Evolutionary conservation across 2,329 filamentous ascomycete species (phyloP), one percentile per base, ranked within the genome.

Genomic region (Hypoxylon sp.): DNA sequence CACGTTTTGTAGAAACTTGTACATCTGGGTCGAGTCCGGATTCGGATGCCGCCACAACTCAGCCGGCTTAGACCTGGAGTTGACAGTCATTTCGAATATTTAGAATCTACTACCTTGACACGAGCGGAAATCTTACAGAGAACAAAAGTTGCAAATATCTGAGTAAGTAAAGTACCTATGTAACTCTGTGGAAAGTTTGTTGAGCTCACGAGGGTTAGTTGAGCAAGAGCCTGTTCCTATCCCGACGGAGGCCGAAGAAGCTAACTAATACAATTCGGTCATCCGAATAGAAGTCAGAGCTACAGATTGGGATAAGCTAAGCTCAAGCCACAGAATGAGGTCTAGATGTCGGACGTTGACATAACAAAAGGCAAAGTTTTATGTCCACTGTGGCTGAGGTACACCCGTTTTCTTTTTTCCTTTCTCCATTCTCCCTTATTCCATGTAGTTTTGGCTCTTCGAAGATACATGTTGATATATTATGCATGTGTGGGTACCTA

Each of bases 21-120:
- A 89, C 84, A 95, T 92, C 61, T 87, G 86, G 6, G 92, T 95
- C 41, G 85, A 85, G 50, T 86, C 79, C 6, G 92, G 92, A 72
- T 86, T 80, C 34, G 87, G 82, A 79, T 94, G 92, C 68, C 85
- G 85, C 93, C 93, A 96, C 46, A 97, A 85, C 76, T 89, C 85
- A 68, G 80, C 65, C 23, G 75, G 68, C 14, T 52, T 53, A 75
- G 64, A 28, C n/a, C 65, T 71, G 11, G 55, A 30, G 30, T 70
- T 56, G 51, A 69, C 45, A 48, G 72, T 72, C 76, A 78, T 78
- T 41, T 50, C 62, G 25, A 25, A 67, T 61, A 45, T 43, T 38
- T 9, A 17, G 57, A 46, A 7, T 9, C 19, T 45, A 23, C 11
- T 2, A 38, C 38, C 11, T 17, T 50, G 11, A n/a, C 3, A 9